Evolutionary conservation across 1,284 basidiomycete species (phyloP).

Genomic region (Melanopsichium pennsylvanicum): DNA sequence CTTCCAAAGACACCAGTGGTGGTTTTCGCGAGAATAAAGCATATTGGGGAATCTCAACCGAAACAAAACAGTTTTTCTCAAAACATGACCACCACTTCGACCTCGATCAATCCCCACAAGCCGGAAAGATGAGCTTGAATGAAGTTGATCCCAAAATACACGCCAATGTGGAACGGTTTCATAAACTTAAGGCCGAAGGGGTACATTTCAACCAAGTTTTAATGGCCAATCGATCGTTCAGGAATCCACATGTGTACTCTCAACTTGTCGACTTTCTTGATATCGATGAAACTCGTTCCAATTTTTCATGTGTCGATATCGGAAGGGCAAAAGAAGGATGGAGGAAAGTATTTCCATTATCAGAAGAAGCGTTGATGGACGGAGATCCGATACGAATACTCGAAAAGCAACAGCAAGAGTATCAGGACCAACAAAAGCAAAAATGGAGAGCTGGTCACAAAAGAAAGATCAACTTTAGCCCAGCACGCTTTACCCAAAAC

Average conservation of each 20-base stretch:
- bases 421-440: not conserved
- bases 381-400: conserved; percentile 17
- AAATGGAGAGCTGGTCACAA: not conserved
- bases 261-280: conserved; percentile 90
- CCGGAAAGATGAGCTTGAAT: no score
- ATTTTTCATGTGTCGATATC: conserved; percentile 22
- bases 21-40: no score
- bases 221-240: conserved; percentile 85
- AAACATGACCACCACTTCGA: no score
- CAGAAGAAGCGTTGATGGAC: conserved; percentile 4
- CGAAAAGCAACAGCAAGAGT: not conserved
- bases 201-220: conserved; percentile 94
- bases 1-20: no score
- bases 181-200: conserved; percentile 74
- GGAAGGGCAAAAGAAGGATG: not conserved
- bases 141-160: conserved; percentile 14
- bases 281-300: conserved; percentile 75
- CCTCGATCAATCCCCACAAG: not conserved
- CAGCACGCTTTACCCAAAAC: no score
- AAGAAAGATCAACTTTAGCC: not conserved
- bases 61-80: not conserved
- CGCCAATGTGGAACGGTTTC: conserved; percentile 74
- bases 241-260: conserved; percentile 91
- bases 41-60: conserved; percentile 12
- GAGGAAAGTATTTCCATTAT: conserved; percentile 13